A percentile compares a stretch with the other conserved stretches of the same genome.
Evolutionary conservation across 305 asterid species (phyloP).

Genomic region (Stenogyne calaminthoides): DNA sequence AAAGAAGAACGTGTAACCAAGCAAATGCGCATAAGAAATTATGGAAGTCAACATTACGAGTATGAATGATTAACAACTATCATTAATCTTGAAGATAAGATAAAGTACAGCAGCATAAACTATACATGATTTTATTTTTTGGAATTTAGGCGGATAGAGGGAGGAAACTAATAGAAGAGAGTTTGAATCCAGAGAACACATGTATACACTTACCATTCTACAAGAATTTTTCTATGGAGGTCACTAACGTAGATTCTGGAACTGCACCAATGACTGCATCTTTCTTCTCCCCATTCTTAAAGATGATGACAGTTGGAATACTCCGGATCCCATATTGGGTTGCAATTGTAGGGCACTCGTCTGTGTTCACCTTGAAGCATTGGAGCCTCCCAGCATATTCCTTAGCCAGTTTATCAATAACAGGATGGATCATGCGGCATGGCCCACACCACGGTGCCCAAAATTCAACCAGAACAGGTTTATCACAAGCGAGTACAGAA

Average conservation of each 20-base stretch:
- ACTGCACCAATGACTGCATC: conserved; percentile 92
- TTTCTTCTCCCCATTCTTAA: conserved; percentile 81
- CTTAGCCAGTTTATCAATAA: conserved; percentile 75
- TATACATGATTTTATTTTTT: conserved; percentile 34
- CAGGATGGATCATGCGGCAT: conserved; percentile 86
- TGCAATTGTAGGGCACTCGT: conserved; percentile 75
- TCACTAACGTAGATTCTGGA: conserved; percentile 66
- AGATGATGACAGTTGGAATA: conserved; percentile 87
- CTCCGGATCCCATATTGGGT: conserved; percentile 82
- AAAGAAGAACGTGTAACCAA: background rate
- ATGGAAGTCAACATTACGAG: conserved; percentile 22
- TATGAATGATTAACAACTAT: conserved; percentile 18
- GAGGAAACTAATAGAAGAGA: conserved; percentile 20
- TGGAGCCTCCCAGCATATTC: conserved; percentile 68
- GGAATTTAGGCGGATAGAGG: conserved; percentile 20
- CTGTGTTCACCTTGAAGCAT: conserved; percentile 87
- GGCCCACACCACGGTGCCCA: conserved; percentile 99
- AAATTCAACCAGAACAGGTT: conserved; percentile 83
- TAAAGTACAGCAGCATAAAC: conserved; percentile 24
- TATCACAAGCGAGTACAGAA: conserved; percentile 46
- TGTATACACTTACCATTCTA: conserved; percentile 42
- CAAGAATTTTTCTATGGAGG: conserved; percentile 82
- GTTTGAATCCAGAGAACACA: conserved; percentile 10
- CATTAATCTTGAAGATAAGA: conserved; percentile 20
- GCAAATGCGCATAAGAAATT: background rate